Evolutionary conservation across 192 early-diverging fungal genomes (phyloP).

Genomic region (Nowakowskiella sp.): DNA sequence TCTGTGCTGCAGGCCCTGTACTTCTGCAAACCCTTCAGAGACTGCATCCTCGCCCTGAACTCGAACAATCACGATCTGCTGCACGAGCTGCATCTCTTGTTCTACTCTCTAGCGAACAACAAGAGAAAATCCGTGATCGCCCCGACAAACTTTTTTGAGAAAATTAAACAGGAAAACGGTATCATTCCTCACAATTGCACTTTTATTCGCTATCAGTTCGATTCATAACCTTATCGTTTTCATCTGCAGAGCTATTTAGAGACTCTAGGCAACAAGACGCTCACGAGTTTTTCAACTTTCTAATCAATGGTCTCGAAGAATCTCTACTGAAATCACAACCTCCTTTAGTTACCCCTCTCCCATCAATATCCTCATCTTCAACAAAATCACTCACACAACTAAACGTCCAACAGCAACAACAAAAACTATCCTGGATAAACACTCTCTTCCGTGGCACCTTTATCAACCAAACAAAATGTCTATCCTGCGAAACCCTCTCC

Average conservation of each 20-base stretch:
- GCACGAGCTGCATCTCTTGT: background rate
- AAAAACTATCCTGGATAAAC: no score
- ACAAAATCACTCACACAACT: no score
- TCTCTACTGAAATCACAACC: no score
- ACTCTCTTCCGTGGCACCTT: conserved; percentile 89
- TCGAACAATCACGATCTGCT: background rate
- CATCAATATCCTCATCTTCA: no score
- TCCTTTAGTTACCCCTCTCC: no score
- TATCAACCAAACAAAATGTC: conserved; percentile 94
- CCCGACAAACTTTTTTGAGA: conserved; percentile 76
- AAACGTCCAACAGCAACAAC: no score
- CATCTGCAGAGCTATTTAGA: conserved; percentile 73
- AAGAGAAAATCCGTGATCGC: conserved; percentile 77
- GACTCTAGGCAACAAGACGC: conserved; percentile 96
- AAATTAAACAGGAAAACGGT: conserved; percentile 92
- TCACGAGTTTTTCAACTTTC: conserved; percentile 94
- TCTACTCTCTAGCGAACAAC: conserved; percentile 40
- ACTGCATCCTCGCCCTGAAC: conserved; percentile 59
- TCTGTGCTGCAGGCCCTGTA: conserved; percentile 94
- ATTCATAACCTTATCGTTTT: background rate
- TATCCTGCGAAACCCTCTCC: conserved; percentile 85
- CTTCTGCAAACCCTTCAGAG: conserved; percentile 88
- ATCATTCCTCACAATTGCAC: conserved; percentile 10
- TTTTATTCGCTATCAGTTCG: background rate
- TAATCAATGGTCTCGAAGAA: conserved; percentile 87